A percentile compares a stretch with the other conserved stretches of the same genome.
phyloP scores from a whole-genome alignment of 1,139 yeast genomes.

The Lodderomyces parapsilosis region DNA sequence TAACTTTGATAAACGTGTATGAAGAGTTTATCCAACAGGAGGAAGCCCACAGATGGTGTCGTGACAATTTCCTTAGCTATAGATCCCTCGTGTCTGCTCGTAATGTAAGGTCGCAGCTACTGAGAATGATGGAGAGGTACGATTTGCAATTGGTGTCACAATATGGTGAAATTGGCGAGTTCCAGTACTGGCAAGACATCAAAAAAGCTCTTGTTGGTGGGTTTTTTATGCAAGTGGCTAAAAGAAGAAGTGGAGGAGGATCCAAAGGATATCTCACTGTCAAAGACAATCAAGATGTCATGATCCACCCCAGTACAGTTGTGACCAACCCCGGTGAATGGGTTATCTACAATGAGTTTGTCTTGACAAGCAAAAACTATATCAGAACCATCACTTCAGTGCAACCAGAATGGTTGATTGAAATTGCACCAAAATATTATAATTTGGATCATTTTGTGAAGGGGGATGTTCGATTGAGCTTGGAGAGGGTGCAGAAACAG shows the following conservation, averaged over 20 bases:
- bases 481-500: slow-evolving; percentile 69
- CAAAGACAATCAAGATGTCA: slow-evolving; percentile 93
- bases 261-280: slow-evolving; percentile 79
- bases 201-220: slow-evolving; percentile 90
- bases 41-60: slow-evolving; percentile 82
- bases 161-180: slow-evolving; percentile 65
- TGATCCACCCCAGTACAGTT: slow-evolving; percentile 91
- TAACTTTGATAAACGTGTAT: slow-evolving; percentile 84
- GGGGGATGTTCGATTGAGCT: slow-evolving; percentile 80
- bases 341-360: slow-evolving; percentile 94
- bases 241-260: slow-evolving; percentile 71
- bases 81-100: slow-evolving; percentile 83
- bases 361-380: slow-evolving; percentile 87
- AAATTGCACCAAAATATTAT: slow-evolving; percentile 83
- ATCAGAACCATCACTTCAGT: slow-evolving; percentile 92
- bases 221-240: slow-evolving; percentile 97
- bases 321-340: slow-evolving; percentile 84
- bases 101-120: slow-evolving; percentile 80
- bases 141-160: slow-evolving; percentile 74
- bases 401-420: slow-evolving; percentile 88
- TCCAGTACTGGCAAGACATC: slow-evolving; percentile 72
- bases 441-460: slow-evolving; percentile 71
- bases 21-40: slow-evolving; percentile 79
- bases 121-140: slow-evolving; percentile 77
- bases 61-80: slow-evolving; percentile 81